Evolutionary conservation across 306 rosid species (phyloP), one percentile per base, ranked within the genome.

Genomic region (Fragaria iinumae): DNA sequence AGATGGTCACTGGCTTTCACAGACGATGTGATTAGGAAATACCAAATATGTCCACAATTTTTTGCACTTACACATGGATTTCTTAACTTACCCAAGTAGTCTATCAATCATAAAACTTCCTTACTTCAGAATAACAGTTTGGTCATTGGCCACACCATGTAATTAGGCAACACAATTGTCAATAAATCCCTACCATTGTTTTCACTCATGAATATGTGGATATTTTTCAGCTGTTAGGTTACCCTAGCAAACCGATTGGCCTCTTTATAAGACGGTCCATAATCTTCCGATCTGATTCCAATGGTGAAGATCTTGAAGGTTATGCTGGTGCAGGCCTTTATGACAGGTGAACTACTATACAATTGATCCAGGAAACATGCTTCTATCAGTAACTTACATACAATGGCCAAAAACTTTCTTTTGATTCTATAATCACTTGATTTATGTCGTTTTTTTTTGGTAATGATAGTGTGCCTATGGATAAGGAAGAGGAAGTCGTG

Each of bases 241-340:
- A 90, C 84, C 99, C 99, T 45, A 95, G 99, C 93, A 95, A 95
- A 79, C 92, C 97, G 64, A 39, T 95, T 41, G 99, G 97, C 75
- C 93, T 95, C 73, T 95, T 87, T 74, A 92, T 95, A 45, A 86
- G 84, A 85, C 83, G 50, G 45, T 90, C 99, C 47, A 89, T 92
- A 65, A 95, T 95, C 85, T 95, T 95, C 77, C 93, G 99, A 73
- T 95, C 99, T 5, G 99, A 95, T 82, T 95, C 97, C 84, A 95
- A 95, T 45, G 99, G 99, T 49, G 99, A 95, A 89, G 99, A 95
- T 83, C 96, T 95, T 3, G 99, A 90, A 84, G 99, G 99, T 49
- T 95, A 95, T 87, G 99, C 99, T 29, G 99, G 99, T 81, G 99
- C 99, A 11, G 99, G 97, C 34, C 97, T 95, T 78, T 95, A 95